Base-by-base conservation (phyloP, 169 alveolate species). In the Plasmodium sp. region DNA sequence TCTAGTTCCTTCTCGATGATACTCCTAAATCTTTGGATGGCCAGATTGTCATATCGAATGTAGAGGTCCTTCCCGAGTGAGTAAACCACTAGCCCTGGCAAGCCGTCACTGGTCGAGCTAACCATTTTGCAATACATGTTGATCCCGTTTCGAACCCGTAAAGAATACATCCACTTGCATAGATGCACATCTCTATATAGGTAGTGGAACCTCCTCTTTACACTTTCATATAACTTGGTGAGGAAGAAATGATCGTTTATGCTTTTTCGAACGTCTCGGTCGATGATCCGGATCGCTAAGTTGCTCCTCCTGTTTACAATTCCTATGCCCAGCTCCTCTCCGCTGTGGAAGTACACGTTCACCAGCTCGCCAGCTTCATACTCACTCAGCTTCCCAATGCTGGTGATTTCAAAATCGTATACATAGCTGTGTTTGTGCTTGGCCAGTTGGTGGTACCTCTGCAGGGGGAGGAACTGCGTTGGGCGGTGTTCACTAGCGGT, bases 1-100 rank as follows among this genome's bases (percentile, higher is more conserved):
- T 85, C 81, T 75, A 85, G 27, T 56, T 85, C 93, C 14, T 85
- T 75, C 62, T 85, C 93, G 54, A 85, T 54, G 14, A 85, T 58
- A 3, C 62, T 51, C 33, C 58, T 85, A 62, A 75, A 85, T 85
- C 54, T 85, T 85, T 85, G 93, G n/a, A 85, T 54, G 33, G 41
- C 43, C 34, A 85, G 43, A 85, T 85, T 85, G 33, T 85, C 93
- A 54, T 85, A 85, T 54, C 93, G 75, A 36, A 85, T 85, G 81
- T 27, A 85, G 5, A 85, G 5, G 75, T 54, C 62, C 14, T 85
- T 85, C 16, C 81, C 81, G 3, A 48, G 58, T n/a, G 54, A 36
- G 27, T 85, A 54, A 3, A 75, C 93, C 43, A 43, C 45, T 16
- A 85, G 7, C 5, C 93, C 93, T 5, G 93, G 93, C 41, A 85